A percentile compares a stretch with the other conserved stretches of the same genome.
These are phyloP conservation scores for Zoysia pacifica DNA, from an alignment of 176 grass and related monocot genomes.

Conservation along the genomic window DNA sequence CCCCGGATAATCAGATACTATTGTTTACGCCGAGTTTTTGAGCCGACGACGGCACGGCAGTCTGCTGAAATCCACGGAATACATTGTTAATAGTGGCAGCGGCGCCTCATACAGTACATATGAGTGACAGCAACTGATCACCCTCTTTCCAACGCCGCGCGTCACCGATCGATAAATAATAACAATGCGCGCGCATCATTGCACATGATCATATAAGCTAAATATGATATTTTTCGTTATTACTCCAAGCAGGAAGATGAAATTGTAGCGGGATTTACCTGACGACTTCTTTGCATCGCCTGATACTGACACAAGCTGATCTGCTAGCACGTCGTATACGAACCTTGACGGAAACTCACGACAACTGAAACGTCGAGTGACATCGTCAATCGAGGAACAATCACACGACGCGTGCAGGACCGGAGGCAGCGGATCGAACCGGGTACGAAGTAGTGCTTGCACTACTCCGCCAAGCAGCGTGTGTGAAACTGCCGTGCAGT, in stretches of 20 bases:
- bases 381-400: background rate
- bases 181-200: background rate
- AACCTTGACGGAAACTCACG: background rate
- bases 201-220: background rate
- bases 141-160: background rate
- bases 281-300: background rate
- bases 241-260: no score
- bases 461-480: no score
- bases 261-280: background rate
- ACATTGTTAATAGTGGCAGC: background rate
- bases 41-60: background rate
- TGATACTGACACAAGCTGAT: background rate
- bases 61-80: background rate
- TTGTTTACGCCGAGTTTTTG: constrained; percentile 6
- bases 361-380: background rate
- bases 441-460: no score
- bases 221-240: background rate
- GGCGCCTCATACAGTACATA: background rate
- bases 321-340: no score
- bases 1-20: background rate
- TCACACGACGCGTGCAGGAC: background rate
- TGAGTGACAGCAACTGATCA: background rate
- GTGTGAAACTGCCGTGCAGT: no score
- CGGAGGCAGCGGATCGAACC: background rate
- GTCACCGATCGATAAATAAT: background rate